Evolutionary conservation across 345 rosid genomes (phyloP).

Genomic region (Kernera saxatilis): DNA sequence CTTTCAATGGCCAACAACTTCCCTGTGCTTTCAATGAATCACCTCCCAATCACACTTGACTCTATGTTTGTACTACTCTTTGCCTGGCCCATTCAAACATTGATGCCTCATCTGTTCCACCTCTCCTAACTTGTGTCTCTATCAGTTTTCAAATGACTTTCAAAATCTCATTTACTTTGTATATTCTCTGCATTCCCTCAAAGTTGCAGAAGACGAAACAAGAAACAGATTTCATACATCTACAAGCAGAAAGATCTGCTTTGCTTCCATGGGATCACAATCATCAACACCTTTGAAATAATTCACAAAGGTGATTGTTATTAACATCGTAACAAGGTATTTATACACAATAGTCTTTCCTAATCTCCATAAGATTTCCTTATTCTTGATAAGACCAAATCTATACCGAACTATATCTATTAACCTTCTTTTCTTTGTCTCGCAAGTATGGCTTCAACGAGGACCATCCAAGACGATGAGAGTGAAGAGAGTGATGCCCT

Average conservation of each 20-base stretch:
- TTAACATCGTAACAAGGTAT: too few species aligned
- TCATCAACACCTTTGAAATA: too few species aligned
- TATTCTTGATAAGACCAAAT: too few species aligned
- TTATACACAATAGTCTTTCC: too few species aligned
- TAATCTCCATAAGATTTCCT: too few species aligned
- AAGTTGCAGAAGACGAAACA: not conserved
- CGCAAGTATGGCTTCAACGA: constrained; percentile 85
- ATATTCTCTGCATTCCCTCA: not conserved
- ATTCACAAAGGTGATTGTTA: too few species aligned
- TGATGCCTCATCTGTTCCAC: constrained; percentile 15
- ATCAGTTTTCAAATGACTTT: not conserved
- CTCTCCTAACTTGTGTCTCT: not conserved
- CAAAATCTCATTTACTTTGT: not conserved
- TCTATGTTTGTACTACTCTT: not conserved
- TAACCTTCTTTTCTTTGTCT: constrained; percentile 90
- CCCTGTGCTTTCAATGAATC: constrained; percentile 27
- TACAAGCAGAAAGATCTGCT: too few species aligned
- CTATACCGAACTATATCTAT: too few species aligned
- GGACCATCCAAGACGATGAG: constrained; percentile 89
- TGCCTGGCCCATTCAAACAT: constrained; percentile 3
- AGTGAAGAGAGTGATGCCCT: constrained; percentile 76
- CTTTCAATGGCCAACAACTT: constrained; percentile 14
- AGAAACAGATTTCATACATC: not conserved
- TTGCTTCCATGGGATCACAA: too few species aligned
- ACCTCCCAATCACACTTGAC: constrained; percentile 14